Conservation (phyloP, 352 stramenopile genomes). For the Pythium guiyangense region DNA sequence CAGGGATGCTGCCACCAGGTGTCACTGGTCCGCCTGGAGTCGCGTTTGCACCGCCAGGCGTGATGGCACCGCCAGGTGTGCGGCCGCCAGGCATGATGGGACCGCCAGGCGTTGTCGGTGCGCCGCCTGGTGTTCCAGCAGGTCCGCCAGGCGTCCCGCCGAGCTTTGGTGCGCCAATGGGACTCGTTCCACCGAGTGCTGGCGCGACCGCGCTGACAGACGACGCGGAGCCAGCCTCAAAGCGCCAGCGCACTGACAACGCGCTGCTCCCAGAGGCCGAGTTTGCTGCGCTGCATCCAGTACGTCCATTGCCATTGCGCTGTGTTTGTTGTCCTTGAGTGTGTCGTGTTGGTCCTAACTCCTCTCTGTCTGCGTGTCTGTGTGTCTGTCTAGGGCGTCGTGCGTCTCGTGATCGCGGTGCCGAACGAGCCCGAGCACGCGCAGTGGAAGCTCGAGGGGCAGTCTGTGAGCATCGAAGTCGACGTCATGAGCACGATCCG, state of each 20-base stretch:
- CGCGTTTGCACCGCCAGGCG: slow-evolving; percentile 16
- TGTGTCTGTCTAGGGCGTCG: slow-evolving; percentile 41
- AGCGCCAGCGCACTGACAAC: slow-evolving; percentile 65
- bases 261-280: slow-evolving; percentile 73
- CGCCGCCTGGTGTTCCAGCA: slow-evolving; percentile 15
- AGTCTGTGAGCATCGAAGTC: slow-evolving; percentile 87
- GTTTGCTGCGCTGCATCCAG: slow-evolving; percentile 70
- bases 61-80: slow-evolving; percentile 23
- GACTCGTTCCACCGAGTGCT: background rate
- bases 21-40: slow-evolving; percentile 15
- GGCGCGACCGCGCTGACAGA: slow-evolving; percentile 12
- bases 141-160: slow-evolving; percentile 6
- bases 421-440: slow-evolving; percentile 87
- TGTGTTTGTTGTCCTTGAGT: background rate
- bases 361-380: background rate
- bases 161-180: background rate
- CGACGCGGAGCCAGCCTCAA: slow-evolving; percentile 46
- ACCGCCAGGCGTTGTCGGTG: slow-evolving; percentile 25
- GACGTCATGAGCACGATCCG: slow-evolving; percentile 90
- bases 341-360: background rate
- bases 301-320: slow-evolving; percentile 29
- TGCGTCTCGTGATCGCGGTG: slow-evolving; percentile 71
- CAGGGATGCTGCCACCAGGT: slow-evolving; percentile 20
- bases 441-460: slow-evolving; percentile 92
- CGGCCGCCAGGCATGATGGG: slow-evolving; percentile 27